Evolutionary conservation across 306 rosid species (phyloP), one percentile per base, ranked within the genome.

Genomic region (Trifolium pratense): DNA sequence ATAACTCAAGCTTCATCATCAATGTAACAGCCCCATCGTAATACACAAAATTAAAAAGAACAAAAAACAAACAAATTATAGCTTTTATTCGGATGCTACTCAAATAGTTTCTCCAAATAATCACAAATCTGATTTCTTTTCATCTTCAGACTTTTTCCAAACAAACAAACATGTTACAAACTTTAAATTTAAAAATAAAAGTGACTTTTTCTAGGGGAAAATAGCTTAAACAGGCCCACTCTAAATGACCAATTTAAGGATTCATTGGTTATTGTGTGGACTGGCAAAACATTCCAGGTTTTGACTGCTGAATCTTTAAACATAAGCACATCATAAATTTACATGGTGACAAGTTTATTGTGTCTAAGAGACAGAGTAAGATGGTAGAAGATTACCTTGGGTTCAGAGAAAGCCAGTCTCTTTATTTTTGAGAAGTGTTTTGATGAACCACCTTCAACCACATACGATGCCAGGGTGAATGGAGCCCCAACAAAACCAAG

Each of bases 401-500:
- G 85, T 74, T 91, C 91, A 61, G 99, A 91, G 83, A 90, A 90
- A 59, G 96, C 96, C 69, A 90, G 49, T 84, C 91, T 87, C 83
- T 91, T 91, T 75, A 94, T 94, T 73, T 94, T 91, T 11, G 97
- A 81, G 79, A 94, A 94, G 81, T 94, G 90, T 75, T 94, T 94
- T 5, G 99, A 94, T 21, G 99, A 89, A 83, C 99, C 97, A 16
- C 99, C 99, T 84, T 94, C 99, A 26, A 94, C 99, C 71, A 94
- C 99, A 42, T 94, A 94, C 1, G 97, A 94, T 49, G 99, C 99
- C 58, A 94, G 79, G 75, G 99, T 94, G 71, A 94, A 94, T 1
- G 99, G 99, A 78, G 97, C 99, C 29, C 99, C 99, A 3, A 94
- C 99, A 70, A 94, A 94, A 73, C 99, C 97, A 51, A 94, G 89